phyloP scores from a whole-genome alignment of 345 rosid species.

The Trapa bicornis region DNA sequence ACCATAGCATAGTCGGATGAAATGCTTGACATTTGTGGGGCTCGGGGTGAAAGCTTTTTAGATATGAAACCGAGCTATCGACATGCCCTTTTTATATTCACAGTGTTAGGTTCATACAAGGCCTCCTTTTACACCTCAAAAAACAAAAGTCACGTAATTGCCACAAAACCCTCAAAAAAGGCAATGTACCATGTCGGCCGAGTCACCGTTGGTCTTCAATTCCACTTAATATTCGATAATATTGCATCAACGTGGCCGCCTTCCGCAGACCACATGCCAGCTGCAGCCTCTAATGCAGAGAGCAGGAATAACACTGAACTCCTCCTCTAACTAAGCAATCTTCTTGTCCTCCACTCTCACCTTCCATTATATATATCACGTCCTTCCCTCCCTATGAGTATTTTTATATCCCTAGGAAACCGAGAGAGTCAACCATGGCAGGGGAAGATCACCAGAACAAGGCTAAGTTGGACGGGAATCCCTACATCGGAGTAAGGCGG shows the following conservation, averaged over 20 bases:
- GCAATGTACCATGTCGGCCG: slow-evolving; percentile 45
- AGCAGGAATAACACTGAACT: background rate
- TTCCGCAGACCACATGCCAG: slow-evolving; percentile 3
- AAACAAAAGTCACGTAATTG: no score
- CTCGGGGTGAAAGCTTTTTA: no score
- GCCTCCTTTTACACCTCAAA: no score
- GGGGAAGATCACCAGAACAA: background rate
- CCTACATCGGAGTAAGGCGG: slow-evolving; percentile 46
- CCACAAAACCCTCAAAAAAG: background rate
- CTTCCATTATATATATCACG: no score
- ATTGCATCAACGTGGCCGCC: slow-evolving; percentile 13
- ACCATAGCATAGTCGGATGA: no score
- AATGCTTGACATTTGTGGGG: no score
- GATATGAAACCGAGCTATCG: no score
- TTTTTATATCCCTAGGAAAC: background rate
- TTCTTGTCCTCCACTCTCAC: no score
- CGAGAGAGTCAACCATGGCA: background rate
- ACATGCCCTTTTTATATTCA: no score
- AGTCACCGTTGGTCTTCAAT: slow-evolving; percentile 26
- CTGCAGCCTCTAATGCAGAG: slow-evolving; percentile 6
- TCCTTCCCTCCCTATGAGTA: background rate
- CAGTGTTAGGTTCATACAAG: no score
- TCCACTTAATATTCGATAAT: background rate
- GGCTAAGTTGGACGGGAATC: slow-evolving; percentile 18
- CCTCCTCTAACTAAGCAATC: background rate